Base-by-base conservation (phyloP, 2,329 filamentous ascomycete species). In the Teratosphaeria gauchensis region DNA sequence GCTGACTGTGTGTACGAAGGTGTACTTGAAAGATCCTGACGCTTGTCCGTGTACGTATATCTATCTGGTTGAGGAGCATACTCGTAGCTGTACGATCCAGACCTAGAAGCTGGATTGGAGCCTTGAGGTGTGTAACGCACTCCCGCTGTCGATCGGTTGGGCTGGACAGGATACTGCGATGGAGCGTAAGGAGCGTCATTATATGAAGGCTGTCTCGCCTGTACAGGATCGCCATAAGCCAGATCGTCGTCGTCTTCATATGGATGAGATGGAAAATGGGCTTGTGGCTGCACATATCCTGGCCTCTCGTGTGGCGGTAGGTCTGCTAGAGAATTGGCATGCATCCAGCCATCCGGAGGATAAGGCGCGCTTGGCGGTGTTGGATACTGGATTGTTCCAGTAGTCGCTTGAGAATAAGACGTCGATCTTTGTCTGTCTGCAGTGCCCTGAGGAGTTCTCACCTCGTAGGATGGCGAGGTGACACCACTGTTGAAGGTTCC, bases 291-390 rank as follows among this genome's bases (percentile, higher is more conserved):
- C 7, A 61, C 57, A 56, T 69, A 77, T 38, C 71, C 73, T 2
- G 76, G 74, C 4, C 76, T 68, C 61, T 78, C 72, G 56, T 76
- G 66, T 12, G 75, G 76, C 31, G 76, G 76, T 9, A 76, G 69
- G 61, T 78, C 76, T 28, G 69, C 66, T 4, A 31, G n/a, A 60
- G 75, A 78, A 57, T 71, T 74, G 55, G 75, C 75, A 74, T 77
- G 77, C 54, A 74, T 76, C 35, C 75, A 72, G 61, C 69, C 69
- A 33, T 66, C 67, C 14, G 54, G 35, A 8, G 70, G 69, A 54
- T 69, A 71, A 7, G 66, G 69, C 52, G 60, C 58, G 16, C 55
- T 59, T 58, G 51, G 54, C 19, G 60, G 38, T 21, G 60, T 56
- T 8, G 59, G 59, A 59, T 66, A 64, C 30, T 63, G 60, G 0